A percentile compares a stretch with the other conserved stretches of the same genome.
phyloP scores from a whole-genome alignment of 495 filamentous ascomycete genomes.

The Collariella sp. region DNA sequence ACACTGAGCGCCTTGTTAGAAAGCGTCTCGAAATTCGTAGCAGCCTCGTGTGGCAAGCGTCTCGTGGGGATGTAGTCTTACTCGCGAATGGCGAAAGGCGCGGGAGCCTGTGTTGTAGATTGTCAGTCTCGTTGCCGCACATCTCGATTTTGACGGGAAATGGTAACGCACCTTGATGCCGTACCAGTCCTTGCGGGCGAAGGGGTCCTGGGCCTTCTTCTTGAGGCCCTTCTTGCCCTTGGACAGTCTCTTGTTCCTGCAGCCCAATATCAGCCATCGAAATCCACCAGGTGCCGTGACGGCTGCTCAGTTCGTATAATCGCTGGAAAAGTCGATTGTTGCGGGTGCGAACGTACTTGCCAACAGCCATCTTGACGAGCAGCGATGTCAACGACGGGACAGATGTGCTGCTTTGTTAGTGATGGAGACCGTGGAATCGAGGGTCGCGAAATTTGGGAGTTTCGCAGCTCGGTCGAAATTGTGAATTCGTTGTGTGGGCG shows the following conservation, averaged over 20 bases:
- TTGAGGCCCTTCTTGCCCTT: constrained; percentile 99
- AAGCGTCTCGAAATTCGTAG: constrained; percentile 9
- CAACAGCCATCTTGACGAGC: constrained; percentile 80
- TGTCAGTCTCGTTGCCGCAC: constrained; percentile 13
- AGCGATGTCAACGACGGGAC: constrained; percentile 23
- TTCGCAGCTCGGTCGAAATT: constrained; percentile 29
- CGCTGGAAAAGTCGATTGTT: constrained; percentile 11
- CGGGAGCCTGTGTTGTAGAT: constrained; percentile 59
- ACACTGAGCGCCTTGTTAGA: constrained; percentile 56
- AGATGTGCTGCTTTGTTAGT: constrained; percentile 30
- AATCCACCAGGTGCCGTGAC: constrained; percentile 1
- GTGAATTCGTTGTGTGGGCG: constrained; percentile 31
- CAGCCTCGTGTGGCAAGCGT: constrained; percentile 10
- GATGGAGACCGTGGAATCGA: constrained; percentile 29
- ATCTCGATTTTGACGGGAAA: background rate
- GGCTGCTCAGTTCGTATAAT: constrained; percentile 10
- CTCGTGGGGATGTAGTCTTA: constrained; percentile 45
- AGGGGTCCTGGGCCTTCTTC: constrained; percentile 97
- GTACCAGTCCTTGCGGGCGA: constrained; percentile 98
- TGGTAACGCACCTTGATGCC: constrained; percentile 70
- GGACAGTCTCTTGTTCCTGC: constrained; percentile 99
- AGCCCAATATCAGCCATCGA: constrained; percentile 35
- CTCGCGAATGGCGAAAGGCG: constrained; percentile 93
- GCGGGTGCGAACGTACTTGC: constrained; percentile 59
- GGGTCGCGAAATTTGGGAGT: constrained; percentile 28